These are phyloP conservation scores for Clavispora fructus DNA, from an alignment of 805 yeast species.

Conservation along the genomic window DNA sequence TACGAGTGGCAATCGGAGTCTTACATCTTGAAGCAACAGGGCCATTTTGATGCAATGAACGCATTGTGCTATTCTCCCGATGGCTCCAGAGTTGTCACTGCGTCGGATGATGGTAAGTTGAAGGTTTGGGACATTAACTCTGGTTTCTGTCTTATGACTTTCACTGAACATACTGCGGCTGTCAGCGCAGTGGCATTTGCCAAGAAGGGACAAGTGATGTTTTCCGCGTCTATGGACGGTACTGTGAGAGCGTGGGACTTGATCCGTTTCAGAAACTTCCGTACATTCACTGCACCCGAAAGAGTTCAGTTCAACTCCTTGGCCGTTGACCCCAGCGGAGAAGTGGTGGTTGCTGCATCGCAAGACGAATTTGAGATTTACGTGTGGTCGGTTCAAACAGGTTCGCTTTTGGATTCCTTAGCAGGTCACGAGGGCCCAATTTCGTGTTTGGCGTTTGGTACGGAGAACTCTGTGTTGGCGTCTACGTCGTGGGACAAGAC, in stretches of 20 bases:
- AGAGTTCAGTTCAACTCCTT: constrained; percentile 81
- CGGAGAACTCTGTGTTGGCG: constrained; percentile 70
- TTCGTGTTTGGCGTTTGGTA: constrained; percentile 79
- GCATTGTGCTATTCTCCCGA: constrained; percentile 87
- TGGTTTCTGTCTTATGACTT: constrained; percentile 90
- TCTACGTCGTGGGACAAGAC: constrained; percentile 97
- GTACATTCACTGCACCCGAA: constrained; percentile 89
- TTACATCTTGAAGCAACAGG: constrained; percentile 91
- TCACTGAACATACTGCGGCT: constrained; percentile 83
- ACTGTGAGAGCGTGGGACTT: constrained; percentile 97
- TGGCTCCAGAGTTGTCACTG: constrained; percentile 87
- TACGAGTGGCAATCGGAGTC: constrained; percentile 99
- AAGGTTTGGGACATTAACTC: constrained; percentile 93
- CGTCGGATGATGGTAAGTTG: constrained; percentile 93
- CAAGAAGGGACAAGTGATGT: constrained; percentile 82
- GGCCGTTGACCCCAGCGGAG: constrained; percentile 97
- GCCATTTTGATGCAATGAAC: constrained; percentile 90
- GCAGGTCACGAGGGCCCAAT: constrained; percentile 96
- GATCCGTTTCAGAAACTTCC: constrained; percentile 84
- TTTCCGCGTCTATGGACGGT: constrained; percentile 90
- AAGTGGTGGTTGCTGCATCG: constrained; percentile 92
- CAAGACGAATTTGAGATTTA: constrained; percentile 84
- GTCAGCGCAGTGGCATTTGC: constrained; percentile 88
- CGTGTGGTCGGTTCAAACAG: constrained; percentile 96
- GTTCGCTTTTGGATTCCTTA: constrained; percentile 80